A percentile compares a stretch with the other conserved stretches of the same genome.
Evolutionary conservation across 176 grass and related monocot species (phyloP).

Genomic region (Aegilops bicornis): DNA sequence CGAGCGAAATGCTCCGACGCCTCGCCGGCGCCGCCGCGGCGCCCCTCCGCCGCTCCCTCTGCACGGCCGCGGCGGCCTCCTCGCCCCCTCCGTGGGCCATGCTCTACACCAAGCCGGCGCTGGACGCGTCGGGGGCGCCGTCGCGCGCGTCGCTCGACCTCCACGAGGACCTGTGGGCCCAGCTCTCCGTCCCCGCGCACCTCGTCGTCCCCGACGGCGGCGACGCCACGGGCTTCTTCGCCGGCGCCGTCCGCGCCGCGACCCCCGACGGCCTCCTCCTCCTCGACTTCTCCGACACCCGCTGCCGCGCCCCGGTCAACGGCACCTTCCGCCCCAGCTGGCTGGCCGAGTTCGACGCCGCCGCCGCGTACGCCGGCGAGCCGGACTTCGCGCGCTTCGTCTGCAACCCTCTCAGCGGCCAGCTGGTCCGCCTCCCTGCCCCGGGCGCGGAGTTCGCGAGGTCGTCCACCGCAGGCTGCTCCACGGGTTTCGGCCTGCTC

Average conservation of each 20-base stretch:
- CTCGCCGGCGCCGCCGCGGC: conserved; percentile 5
- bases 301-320: not conserved
- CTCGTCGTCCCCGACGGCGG: conserved; percentile 11
- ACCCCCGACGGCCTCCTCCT: conserved; percentile 41
- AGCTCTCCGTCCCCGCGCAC: conserved; percentile 27
- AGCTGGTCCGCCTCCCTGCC: conserved; percentile 22
- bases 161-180: not conserved
- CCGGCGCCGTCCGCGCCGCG: not conserved
- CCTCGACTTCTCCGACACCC: conserved; percentile 5
- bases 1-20: conserved; percentile 8
- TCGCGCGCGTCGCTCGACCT: not conserved
- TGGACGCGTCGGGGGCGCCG: no score
- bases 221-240: not conserved
- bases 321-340: not conserved
- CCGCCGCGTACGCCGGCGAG: not conserved
- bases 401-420: conserved; percentile 20
- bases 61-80: not conserved
- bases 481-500: not conserved
- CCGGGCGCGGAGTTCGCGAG: conserved; percentile 5
- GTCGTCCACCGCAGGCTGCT: no score
- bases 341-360: not conserved
- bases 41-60: not conserved
- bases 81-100: not conserved
- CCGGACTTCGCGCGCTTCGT: conserved; percentile 24
- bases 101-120: not conserved